phyloP scores from a whole-genome alignment of 2,329 filamentous ascomycete species.

The Clonostachys byssicola region DNA sequence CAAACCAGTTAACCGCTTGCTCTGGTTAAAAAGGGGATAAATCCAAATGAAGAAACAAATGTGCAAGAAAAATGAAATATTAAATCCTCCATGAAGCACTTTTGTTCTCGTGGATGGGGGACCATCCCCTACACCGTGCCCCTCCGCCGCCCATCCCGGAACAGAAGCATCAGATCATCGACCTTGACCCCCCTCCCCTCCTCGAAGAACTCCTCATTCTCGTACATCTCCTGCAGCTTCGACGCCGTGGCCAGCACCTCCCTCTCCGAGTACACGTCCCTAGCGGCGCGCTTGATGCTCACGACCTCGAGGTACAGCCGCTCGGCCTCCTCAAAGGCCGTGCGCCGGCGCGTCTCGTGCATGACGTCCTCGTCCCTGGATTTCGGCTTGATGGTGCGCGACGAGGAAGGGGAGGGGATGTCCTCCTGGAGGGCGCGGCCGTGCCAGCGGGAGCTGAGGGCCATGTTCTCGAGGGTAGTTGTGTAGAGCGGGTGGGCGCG shows the following conservation, averaged over 20 bases:
- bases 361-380: background rate
- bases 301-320: slow-evolving; percentile 16
- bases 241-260: slow-evolving; percentile 12
- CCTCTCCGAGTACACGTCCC: slow-evolving; percentile 12
- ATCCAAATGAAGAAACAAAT: background rate
- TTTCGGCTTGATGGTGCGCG: too few species aligned
- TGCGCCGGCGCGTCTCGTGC: background rate
- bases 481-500: slow-evolving; percentile 13
- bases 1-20: too few species aligned
- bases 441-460: slow-evolving; percentile 10
- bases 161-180: slow-evolving; percentile 3
- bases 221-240: slow-evolving; percentile 18
- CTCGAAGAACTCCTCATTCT: slow-evolving; percentile 16
- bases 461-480: slow-evolving; percentile 13
- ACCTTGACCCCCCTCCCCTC: slow-evolving; percentile 10
- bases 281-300: slow-evolving; percentile 10
- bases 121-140: slow-evolving; percentile 2
- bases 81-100: too few species aligned
- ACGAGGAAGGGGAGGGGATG: background rate
- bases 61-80: background rate
- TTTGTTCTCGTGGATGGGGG: too few species aligned
- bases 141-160: slow-evolving; percentile 7
- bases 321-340: slow-evolving; percentile 14
- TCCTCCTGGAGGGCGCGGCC: slow-evolving; percentile 6
- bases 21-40: background rate